Base-by-base conservation (phyloP, 345 rosid genomes). In the Salix udensis region DNA sequence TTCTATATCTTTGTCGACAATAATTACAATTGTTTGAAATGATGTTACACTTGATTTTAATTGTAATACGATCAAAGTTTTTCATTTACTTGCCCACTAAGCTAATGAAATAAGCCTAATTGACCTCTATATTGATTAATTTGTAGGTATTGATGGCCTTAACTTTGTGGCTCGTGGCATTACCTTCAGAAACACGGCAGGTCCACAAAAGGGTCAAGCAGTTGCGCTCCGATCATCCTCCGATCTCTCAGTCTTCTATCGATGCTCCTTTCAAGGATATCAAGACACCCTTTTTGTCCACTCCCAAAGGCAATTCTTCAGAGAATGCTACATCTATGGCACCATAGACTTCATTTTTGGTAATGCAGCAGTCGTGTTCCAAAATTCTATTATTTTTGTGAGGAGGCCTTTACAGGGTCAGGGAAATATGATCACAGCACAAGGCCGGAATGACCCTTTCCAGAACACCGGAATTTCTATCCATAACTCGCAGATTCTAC, bases 331-430 rank as follows among this genome's bases (percentile, higher is more conserved):
- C 82, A 85, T 94, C 66, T 92, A 85, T 65, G 98, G 98, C 73
- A 94, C 98, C 13, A 77, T 94, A 5, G 98, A 94, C 76, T 89
- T 94, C 82, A 92, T 94, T 52, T 94, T 94, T 9, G 98, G 97
- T 6, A 94, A 94, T 34, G 98, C 97, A 7, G 97, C 98, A 0
- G 98, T 87, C 0, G 94, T 94, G 36, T 84, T 94, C 64, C 98
- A 94, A 21, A 92, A 85, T 28, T 94, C 90, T 61, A 75, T 86
- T 40, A 92, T 94, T n/a, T 82, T 79, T 1, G 94, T 79, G 0
- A 50, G 97, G 11, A 78, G 83, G 5, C 98, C 98, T 0, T 70
- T 88, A 6, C 71, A 65, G 12, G 97, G 97, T 1, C 94, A 93
- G 80, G 86, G 90, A 50, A 90, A 89, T 66, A 70, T 89, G 71